These are phyloP conservation scores for Drosera spatulata DNA, from an alignment of 179 eudicot genomes.

Conservation along the genomic window DNA sequence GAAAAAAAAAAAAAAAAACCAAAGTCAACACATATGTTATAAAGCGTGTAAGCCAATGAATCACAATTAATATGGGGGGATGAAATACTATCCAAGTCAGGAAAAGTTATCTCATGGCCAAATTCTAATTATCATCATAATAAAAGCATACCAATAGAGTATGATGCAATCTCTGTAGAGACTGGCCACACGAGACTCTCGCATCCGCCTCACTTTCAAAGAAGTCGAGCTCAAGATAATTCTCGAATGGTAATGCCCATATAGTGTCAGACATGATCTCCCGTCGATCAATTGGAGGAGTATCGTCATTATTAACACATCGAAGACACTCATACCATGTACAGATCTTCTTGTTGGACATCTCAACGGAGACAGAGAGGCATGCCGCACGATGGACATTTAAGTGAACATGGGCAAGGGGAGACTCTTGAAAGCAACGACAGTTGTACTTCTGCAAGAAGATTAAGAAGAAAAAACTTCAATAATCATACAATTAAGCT, in stretches of 20 bases:
- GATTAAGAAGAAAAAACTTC: too few relatives aligned
- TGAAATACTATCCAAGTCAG: too few relatives aligned
- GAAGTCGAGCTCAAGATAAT: constrained; percentile 44
- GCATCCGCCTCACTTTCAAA: constrained; percentile 39
- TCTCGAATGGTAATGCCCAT: constrained; percentile 48
- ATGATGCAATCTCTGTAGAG: constrained; percentile 46
- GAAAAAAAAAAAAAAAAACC: too few relatives aligned
- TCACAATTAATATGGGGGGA: too few relatives aligned
- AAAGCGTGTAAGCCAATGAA: too few relatives aligned
- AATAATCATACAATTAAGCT: too few relatives aligned
- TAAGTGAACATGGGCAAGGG: constrained; percentile 40
- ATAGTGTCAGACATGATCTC: constrained; percentile 48
- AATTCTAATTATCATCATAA: not conserved
- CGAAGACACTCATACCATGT: constrained; percentile 54
- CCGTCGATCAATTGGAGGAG: constrained; percentile 39
- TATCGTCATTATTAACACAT: constrained; percentile 31
- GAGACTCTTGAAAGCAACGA: constrained; percentile 31
- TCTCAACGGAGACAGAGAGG: constrained; percentile 40
- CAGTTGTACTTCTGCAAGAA: constrained; percentile 31
- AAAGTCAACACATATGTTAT: too few relatives aligned
- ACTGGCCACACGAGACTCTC: constrained; percentile 47
- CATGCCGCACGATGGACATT: constrained; percentile 43
- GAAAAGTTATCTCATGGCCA: too few relatives aligned
- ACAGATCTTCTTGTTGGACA: constrained; percentile 35
- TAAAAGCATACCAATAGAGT: constrained; percentile 36